Evolutionary conservation across 2,329 filamentous ascomycete genomes (phyloP).

Genomic region (Ophioceras dolichostomum): DNA sequence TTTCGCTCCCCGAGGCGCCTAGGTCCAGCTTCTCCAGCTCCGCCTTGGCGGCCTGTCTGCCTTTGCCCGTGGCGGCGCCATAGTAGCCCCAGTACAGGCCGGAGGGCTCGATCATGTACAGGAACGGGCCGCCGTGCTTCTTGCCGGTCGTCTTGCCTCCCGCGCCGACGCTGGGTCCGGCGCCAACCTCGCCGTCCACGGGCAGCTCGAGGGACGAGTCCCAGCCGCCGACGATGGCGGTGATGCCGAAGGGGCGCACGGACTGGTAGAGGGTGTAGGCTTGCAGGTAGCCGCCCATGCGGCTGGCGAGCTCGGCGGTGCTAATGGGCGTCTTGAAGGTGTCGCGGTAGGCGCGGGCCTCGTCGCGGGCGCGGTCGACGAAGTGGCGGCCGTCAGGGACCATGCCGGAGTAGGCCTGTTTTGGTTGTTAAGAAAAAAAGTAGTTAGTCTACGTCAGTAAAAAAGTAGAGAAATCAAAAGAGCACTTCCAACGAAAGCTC

Average conservation of each 20-base stretch:
- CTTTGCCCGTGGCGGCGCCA: conserved; percentile 93
- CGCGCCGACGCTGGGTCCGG: conserved; percentile 63
- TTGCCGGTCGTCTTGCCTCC: conserved; percentile 69
- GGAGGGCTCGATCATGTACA: conserved; percentile 99
- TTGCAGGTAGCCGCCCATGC: conserved; percentile 93
- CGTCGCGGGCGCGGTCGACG: conserved; percentile 84
- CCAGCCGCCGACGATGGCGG: conserved; percentile 86
- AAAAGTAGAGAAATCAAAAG: too few relatives aligned
- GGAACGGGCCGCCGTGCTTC: conserved; percentile 75
- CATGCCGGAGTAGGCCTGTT: conserved; percentile 82
- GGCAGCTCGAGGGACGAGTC: conserved; percentile 77
- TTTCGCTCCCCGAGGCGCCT: conserved; percentile 52
- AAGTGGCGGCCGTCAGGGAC: conserved; percentile 94
- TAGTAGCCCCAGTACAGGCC: conserved; percentile 99
- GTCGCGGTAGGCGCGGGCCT: conserved; percentile 81
- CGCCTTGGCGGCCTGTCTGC: conserved; percentile 90
- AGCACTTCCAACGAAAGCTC: too few relatives aligned
- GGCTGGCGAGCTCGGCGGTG: conserved; percentile 73
- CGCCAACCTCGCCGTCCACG: conserved; percentile 84
- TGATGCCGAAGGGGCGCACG: conserved; percentile 93
- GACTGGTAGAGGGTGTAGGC: conserved; percentile 96
- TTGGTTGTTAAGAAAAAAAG: too few relatives aligned
- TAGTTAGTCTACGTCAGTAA: too few relatives aligned
- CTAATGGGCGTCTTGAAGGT: conserved; percentile 93
- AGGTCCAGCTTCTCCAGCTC: conserved; percentile 97